Base-by-base conservation (phyloP, 2,329 filamentous ascomycete genomes). In the Pseudomassariella vexata region DNA sequence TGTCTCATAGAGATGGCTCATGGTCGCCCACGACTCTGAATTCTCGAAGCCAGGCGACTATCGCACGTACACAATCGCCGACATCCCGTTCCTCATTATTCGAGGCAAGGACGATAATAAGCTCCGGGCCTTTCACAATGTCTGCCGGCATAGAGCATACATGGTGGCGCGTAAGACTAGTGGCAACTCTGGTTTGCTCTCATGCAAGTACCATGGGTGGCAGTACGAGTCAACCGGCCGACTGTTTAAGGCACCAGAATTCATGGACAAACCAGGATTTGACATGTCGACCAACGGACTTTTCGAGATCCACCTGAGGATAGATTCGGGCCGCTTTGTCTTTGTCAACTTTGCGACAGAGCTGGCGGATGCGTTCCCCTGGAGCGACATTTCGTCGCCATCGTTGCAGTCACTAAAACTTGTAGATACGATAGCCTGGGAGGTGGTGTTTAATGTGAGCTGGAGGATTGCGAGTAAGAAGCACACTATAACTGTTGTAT, bases 141-240 rank as follows among this genome's bases (percentile, higher is more conserved):
- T 79, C 21, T 79, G 76, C 53, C 59, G 76, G 2, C 76, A 79
- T 49, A 63, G 76, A 6, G 76, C 76, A 15, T 80, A 71, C 45
- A 71, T 73, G 0, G 65, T 79, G 7, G 70, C 76, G 7, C 63
- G 59, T 4, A 62, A 65, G 25, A 61, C 68, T 3, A 53, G 62
- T 8, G 76, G 76, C 3, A 62, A 62, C 24, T 64, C 64, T 28
- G 63, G 56, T 41, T 65, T 79, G 21, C 63, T 80, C 22, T 61
- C 68, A 0, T 80, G 76, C 59, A 68, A 69, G 37, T 79, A 79
- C 44, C 75, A 79, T 45, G 74, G 73, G 24, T 80, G 76, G 75
- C 74, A 70, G 3, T 79, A 79, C 39, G 69, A 73, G 26, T 57
- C 74, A 3, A 63, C 60, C 18, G 76, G 75, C 10, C 68, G 70